Conservation (phyloP, 2,329 filamentous ascomycete species). For the Chrysoporthe puriensis region DNA sequence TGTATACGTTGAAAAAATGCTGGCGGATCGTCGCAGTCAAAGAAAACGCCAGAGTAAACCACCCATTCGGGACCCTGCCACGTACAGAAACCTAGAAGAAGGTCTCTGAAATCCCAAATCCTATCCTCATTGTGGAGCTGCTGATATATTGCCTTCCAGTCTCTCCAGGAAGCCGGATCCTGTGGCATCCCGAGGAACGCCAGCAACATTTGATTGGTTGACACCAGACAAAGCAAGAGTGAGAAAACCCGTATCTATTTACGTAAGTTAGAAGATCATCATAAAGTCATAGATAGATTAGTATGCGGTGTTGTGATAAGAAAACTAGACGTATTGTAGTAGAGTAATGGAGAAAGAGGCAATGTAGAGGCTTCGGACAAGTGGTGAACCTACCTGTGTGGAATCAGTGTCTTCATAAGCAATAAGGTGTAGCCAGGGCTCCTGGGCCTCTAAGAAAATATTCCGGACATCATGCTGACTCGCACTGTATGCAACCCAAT, state of each 20-base stretch:
- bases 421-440: background rate
- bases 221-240: background rate
- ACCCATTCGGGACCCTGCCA: background rate
- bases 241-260: background rate
- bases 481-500: background rate
- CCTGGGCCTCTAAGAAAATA: background rate
- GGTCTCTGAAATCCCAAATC: constrained; percentile 10
- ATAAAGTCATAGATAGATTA: background rate
- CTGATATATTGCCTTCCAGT: constrained; percentile 8
- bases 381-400: background rate
- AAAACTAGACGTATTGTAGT: background rate
- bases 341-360: too few species aligned
- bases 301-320: too few species aligned
- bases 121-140: background rate
- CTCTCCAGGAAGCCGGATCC: background rate
- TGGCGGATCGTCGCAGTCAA: background rate
- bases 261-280: background rate
- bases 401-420: background rate
- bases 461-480: background rate
- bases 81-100: background rate
- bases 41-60: background rate
- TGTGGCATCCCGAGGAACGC: background rate
- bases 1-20: background rate
- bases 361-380: background rate
- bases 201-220: too few species aligned